A percentile compares a stretch with the other conserved stretches of the same genome.
These are phyloP conservation scores for Pythium folliculosum DNA, from an alignment of 352 stramenopile species.

Conservation along the genomic window DNA sequence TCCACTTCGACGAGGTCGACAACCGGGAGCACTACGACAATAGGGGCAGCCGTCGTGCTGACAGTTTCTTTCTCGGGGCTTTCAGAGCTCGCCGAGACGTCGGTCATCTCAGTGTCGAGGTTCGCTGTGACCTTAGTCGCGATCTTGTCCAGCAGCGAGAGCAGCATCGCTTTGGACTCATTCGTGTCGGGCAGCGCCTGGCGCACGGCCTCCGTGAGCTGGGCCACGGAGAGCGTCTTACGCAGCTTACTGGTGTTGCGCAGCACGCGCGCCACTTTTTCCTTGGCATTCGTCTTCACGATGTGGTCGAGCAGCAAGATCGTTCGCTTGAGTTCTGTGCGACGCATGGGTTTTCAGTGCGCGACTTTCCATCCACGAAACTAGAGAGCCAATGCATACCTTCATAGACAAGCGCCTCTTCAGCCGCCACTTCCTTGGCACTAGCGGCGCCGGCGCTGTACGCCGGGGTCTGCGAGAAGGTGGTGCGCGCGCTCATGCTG, in stretches of 20 bases:
- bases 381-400: constrained; percentile 6
- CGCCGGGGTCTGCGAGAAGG: constrained; percentile 74
- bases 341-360: background rate
- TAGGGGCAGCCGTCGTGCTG: background rate
- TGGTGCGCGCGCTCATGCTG: constrained; percentile 68
- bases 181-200: constrained; percentile 70
- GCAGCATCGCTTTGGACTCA: constrained; percentile 51
- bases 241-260: constrained; percentile 81
- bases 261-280: constrained; percentile 81
- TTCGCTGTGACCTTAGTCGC: constrained; percentile 36
- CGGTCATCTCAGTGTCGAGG: constrained; percentile 65
- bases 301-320: constrained; percentile 71
- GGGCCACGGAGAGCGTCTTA: constrained; percentile 65
- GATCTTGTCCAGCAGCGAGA: constrained; percentile 55
- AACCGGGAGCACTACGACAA: constrained; percentile 42
- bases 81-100: constrained; percentile 35
- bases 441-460: constrained; percentile 44
- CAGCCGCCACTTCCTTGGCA: constrained; percentile 48
- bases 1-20: constrained; percentile 86
- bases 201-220: constrained; percentile 59
- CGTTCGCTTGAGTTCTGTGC: constrained; percentile 72
- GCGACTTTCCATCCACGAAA: background rate
- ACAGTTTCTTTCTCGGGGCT: constrained; percentile 24
- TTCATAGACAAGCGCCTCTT: constrained; percentile 72
- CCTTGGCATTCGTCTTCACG: constrained; percentile 85